Percentiles rank a stretch among this genome's conserved stretches.
phyloP scores from a whole-genome alignment of 78 protist species.

The Salpingoeca rosetta region DNA sequence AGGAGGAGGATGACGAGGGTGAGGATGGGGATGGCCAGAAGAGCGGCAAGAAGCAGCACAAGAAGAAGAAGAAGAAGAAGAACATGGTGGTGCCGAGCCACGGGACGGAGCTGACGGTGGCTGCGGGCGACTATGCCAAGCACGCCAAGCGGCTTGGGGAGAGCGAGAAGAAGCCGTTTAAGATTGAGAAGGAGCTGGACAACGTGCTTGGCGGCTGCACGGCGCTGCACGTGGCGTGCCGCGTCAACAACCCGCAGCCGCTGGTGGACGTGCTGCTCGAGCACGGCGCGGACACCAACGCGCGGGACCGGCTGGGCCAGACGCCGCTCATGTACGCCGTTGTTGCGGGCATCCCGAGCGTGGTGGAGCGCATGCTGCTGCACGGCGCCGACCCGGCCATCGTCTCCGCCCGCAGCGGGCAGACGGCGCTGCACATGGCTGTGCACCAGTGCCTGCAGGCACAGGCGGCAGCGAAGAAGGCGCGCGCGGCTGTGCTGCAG shows the following conservation, averaged over 20 bases:
- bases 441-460: not conserved
- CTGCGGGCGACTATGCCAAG: not conserved
- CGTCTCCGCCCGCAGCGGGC: not conserved
- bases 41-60: too few species aligned
- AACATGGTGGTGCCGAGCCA: not conserved
- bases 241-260: not conserved
- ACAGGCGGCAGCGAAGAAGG: not conserved
- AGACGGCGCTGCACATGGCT: not conserved
- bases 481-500: not conserved
- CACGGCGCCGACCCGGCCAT: not conserved
- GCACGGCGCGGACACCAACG: not conserved
- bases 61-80: too few species aligned
- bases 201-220: not conserved
- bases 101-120: not conserved
- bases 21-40: too few species aligned
- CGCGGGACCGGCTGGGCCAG: not conserved
- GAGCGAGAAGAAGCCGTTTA: not conserved
- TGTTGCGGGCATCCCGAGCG: too few species aligned
- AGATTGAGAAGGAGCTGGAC: not conserved
- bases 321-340: not conserved
- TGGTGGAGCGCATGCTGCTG: not conserved
- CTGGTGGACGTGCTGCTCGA: not conserved
- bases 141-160: not conserved
- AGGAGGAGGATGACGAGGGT: too few species aligned
- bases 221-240: not conserved